phyloP scores from a whole-genome alignment of 768 basidiomycete genomes.

The Lactifluus piperatus region DNA sequence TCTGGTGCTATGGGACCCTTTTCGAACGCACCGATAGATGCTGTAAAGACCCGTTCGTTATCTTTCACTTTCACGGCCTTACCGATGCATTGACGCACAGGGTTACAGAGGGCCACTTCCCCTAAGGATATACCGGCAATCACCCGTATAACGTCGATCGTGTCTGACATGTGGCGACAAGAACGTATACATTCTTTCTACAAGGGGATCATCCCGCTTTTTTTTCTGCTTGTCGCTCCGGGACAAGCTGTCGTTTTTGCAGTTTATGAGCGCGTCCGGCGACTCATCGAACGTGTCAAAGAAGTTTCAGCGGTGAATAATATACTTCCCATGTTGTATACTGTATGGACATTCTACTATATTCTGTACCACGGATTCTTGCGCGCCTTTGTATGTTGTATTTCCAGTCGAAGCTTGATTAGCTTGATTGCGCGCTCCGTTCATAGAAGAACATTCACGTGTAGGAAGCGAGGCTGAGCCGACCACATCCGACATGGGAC shows the following conservation, averaged over 20 bases:
- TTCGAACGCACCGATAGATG: slow-evolving; percentile 93
- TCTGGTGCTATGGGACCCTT: slow-evolving; percentile 98
- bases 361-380: neutral
- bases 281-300: slow-evolving; percentile 57
- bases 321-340: neutral
- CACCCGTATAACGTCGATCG: slow-evolving; percentile 70
- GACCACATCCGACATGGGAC: too few species aligned
- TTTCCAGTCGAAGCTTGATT: too few species aligned
- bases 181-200: slow-evolving; percentile 92
- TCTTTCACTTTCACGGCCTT: neutral
- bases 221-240: slow-evolving; percentile 92
- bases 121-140: slow-evolving; percentile 67
- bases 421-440: too few species aligned
- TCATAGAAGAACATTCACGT: too few species aligned
- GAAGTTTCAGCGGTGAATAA: slow-evolving; percentile 51
- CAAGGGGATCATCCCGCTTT: slow-evolving; percentile 96
- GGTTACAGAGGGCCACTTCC: slow-evolving; percentile 78
- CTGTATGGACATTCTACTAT: neutral
- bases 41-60: slow-evolving; percentile 84
- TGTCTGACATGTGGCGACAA: slow-evolving; percentile 85
- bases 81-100: slow-evolving; percentile 29
- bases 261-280: slow-evolving; percentile 87
- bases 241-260: slow-evolving; percentile 97
- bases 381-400: neutral
- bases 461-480: too few species aligned